A percentile compares a stretch with the other conserved stretches of the same genome.
These are phyloP conservation scores for Aspergillus udagawae DNA, from an alignment of 2,329 filamentous ascomycete genomes.

Conservation along the genomic window DNA sequence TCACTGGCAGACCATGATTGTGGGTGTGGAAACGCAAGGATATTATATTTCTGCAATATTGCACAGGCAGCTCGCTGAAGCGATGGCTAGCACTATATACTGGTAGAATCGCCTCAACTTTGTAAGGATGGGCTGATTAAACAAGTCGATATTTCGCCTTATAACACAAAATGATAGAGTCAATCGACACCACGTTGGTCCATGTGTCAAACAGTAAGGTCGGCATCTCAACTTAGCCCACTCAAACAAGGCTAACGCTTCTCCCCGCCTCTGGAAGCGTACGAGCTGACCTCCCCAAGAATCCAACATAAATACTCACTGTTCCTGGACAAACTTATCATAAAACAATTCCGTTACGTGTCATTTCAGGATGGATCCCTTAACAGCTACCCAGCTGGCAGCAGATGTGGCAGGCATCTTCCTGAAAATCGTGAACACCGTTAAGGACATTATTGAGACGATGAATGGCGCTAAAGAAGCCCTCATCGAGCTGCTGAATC, in stretches of 20 bases:
- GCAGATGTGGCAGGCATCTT: conserved; percentile 1
- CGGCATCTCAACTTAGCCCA: neutral
- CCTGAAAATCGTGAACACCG: neutral
- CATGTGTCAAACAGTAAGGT: neutral
- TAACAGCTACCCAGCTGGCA: neutral
- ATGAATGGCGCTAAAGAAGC: conserved; percentile 1
- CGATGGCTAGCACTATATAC: neutral
- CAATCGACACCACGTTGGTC: neutral
- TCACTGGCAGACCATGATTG: neutral
- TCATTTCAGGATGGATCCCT: conserved; percentile 1
- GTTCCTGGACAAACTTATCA: neutral
- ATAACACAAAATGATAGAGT: neutral
- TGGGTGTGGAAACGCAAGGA: too few relatives aligned
- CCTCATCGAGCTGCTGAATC: neutral
- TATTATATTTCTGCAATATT: neutral
- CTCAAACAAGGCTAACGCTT: neutral
- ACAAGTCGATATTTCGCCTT: neutral
- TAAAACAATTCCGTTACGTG: neutral
- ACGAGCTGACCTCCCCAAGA: neutral
- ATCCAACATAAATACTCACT: neutral
- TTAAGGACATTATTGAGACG: neutral
- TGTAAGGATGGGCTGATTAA: neutral
- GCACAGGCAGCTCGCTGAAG: neutral
- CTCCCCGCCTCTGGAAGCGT: neutral
- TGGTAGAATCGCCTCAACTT: neutral